Percentiles rank a stretch among this genome's conserved stretches.
Evolutionary conservation across 108 stramenopile genomes (phyloP).

Genomic region (Mediolabrus comicus): DNA sequence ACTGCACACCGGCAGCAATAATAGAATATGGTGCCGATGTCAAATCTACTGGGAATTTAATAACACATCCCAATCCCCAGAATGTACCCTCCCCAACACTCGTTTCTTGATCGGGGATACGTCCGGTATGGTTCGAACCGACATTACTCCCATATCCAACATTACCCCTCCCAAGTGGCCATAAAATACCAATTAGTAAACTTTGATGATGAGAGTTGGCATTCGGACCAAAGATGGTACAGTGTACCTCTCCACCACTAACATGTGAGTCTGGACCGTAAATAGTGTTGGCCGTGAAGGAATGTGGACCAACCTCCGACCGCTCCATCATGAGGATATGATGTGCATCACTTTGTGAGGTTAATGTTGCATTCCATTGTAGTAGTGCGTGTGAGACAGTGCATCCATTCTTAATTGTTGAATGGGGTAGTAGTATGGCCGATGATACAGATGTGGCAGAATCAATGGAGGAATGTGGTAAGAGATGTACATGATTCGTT

Average conservation of each 20-base stretch:
- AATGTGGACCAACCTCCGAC: conserved; percentile 61
- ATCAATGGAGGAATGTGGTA: conserved; percentile 50
- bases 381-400: conserved; percentile 60
- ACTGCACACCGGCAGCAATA: conserved; percentile 87
- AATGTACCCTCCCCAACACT: conserved; percentile 91
- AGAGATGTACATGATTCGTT: conserved; percentile 55
- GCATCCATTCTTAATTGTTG: conserved; percentile 48
- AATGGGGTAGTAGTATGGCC: conserved; percentile 53
- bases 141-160: conserved; percentile 95
- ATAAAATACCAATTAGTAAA: conserved; percentile 86
- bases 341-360: conserved; percentile 51
- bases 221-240: conserved; percentile 84
- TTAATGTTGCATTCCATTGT: conserved; percentile 67
- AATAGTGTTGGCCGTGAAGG: conserved; percentile 62
- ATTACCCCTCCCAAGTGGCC: conserved; percentile 93
- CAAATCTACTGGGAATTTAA: conserved; percentile 92
- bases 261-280: conserved; percentile 88
- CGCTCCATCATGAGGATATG: conserved; percentile 71
- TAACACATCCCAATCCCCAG: conserved; percentile 82
- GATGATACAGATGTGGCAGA: conserved; percentile 57
- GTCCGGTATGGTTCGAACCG: conserved; percentile 95
- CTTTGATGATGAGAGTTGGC: conserved; percentile 90
- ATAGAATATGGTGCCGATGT: conserved; percentile 86
- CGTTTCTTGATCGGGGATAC: conserved; percentile 92
- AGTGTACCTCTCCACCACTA: conserved; percentile 77